phyloP scores from a whole-genome alignment of 441 rosid genomes.

The Populus hybrid region DNA sequence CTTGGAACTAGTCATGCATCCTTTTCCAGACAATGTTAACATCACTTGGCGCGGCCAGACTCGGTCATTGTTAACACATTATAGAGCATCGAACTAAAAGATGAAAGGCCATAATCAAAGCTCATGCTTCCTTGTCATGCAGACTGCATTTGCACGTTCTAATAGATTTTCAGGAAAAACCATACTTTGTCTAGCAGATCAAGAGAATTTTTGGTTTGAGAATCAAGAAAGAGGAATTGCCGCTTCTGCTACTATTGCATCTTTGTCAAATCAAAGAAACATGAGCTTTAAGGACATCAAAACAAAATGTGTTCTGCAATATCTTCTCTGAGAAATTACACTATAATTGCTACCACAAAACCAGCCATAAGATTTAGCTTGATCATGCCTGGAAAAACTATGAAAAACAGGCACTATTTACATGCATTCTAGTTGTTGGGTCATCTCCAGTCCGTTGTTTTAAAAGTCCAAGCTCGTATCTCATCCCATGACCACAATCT shows the following conservation, averaged over 20 bases:
- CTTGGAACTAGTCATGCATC: background rate
- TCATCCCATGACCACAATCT: slow-evolving; percentile 37
- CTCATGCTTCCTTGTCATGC: background rate
- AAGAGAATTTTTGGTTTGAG: background rate
- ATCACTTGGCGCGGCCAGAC: no score
- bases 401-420: slow-evolving; percentile 22
- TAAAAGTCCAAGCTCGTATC: slow-evolving; percentile 1
- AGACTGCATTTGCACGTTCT: background rate
- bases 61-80: background rate
- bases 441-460: slow-evolving; percentile 5
- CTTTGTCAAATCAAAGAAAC: background rate
- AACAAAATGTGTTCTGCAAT: background rate
- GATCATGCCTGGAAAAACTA: background rate
- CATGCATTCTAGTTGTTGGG: slow-evolving; percentile 16
- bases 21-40: background rate
- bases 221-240: background rate
- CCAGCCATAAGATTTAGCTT: background rate
- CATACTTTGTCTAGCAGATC: background rate
- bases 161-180: no score
- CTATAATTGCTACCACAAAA: background rate
- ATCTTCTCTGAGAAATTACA: background rate
- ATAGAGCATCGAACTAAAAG: background rate
- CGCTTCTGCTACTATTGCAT: background rate
- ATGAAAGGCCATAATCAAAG: background rate
- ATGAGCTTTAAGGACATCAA: background rate